Evolutionary conservation across 192 early-diverging fungal species (phyloP).

Genomic region (Dissophora globulifera): DNA sequence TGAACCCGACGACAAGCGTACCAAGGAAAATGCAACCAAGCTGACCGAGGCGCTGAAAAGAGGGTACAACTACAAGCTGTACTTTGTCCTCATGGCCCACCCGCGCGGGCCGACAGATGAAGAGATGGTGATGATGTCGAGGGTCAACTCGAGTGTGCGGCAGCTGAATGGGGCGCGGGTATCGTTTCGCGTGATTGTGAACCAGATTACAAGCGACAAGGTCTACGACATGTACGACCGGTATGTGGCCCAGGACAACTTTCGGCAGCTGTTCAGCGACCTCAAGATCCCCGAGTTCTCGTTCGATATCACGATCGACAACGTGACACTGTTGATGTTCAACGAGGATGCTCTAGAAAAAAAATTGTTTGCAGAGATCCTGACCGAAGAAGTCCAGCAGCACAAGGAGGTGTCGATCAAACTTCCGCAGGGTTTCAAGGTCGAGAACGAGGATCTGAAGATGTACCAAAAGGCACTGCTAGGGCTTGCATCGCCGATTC

Average conservation of each 20-base stretch:
- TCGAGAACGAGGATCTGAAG: no score
- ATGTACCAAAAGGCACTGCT: no score
- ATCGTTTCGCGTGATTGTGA: constrained; percentile 10
- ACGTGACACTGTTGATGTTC: no score
- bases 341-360: no score
- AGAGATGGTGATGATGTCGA: constrained; percentile 6
- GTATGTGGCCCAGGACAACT: constrained; percentile 3
- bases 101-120: neutral
- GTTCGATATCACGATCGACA: no score
- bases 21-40: neutral
- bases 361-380: no score
- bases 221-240: constrained; percentile 2
- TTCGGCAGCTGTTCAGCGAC: neutral
- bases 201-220: constrained; percentile 7
- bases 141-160: constrained; percentile 6
- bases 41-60: neutral
- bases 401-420: no score
- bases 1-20: constrained; percentile 6
- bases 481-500: no score
- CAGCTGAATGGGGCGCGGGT: neutral
- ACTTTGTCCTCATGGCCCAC: constrained; percentile 12
- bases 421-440: no score
- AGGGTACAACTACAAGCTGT: constrained; percentile 17
- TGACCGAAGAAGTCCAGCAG: no score
- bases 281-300: no score